phyloP scores from a whole-genome alignment of 768 basidiomycete species.

The Kwoniella newhampshirensis region DNA sequence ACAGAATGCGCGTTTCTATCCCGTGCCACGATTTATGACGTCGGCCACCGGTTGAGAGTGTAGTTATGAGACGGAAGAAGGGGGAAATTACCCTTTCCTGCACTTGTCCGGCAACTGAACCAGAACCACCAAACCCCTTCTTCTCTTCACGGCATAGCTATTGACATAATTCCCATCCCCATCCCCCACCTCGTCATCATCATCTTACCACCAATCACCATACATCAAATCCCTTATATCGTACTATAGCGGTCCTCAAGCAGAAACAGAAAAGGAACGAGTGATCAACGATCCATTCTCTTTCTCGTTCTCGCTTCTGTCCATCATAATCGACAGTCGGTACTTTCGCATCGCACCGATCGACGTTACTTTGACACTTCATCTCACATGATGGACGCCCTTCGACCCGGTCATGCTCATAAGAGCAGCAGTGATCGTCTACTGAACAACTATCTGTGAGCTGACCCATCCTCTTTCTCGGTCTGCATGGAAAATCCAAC shows the following conservation, averaged over 20 bases:
- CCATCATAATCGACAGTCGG: background rate
- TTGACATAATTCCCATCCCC: background rate
- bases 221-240: background rate
- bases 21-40: too few relatives aligned
- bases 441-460: constrained; percentile 52
- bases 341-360: too few relatives aligned
- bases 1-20: too few relatives aligned
- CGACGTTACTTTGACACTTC: too few relatives aligned
- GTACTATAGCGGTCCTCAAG: too few relatives aligned
- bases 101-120: too few relatives aligned
- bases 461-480: background rate
- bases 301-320: background rate
- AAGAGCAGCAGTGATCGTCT: constrained; percentile 50
- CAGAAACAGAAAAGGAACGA: too few relatives aligned
- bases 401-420: constrained; percentile 50
- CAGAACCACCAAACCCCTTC: too few relatives aligned
- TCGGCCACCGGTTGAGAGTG: too few relatives aligned
- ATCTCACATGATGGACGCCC: constrained; percentile 45
- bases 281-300: background rate
- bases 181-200: background rate
- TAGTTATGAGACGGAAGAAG: too few relatives aligned
- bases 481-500: background rate
- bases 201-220: background rate
- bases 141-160: too few relatives aligned
- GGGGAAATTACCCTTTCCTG: too few relatives aligned